Percentiles rank a stretch among this genome's conserved stretches.
Evolutionary conservation across 371 early-diverging fungal genomes (phyloP).

Genomic region (Mortierella sp.): DNA sequence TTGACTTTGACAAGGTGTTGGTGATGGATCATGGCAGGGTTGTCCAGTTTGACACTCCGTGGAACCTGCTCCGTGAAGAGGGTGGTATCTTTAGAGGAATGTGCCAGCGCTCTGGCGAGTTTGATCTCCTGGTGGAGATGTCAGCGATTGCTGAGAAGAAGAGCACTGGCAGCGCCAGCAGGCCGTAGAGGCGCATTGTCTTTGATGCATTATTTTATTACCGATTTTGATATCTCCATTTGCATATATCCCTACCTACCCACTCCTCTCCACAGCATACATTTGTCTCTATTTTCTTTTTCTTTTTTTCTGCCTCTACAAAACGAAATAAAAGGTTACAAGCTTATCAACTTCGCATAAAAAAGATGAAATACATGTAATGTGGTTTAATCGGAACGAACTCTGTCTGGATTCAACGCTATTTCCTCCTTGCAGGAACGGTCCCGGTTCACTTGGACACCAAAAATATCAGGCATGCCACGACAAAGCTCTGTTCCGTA

Average conservation of each 20-base stretch:
- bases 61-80: conserved; percentile 63
- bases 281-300: too few species aligned
- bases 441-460: conserved; percentile 35
- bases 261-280: too few species aligned
- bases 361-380: too few species aligned
- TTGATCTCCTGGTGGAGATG: conserved; percentile 56
- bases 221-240: too few species aligned
- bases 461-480: conserved; percentile 20
- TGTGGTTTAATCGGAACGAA: too few species aligned
- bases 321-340: too few species aligned
- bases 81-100: conserved; percentile 71
- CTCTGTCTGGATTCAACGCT: conserved; percentile 17
- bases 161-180: too few species aligned
- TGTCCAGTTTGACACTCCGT: conserved; percentile 81
- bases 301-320: too few species aligned
- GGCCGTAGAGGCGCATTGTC: too few species aligned
- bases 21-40: conserved; percentile 85
- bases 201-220: too few species aligned
- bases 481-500: conserved; percentile 16
- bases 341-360: too few species aligned
- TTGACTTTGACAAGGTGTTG: conserved; percentile 89
- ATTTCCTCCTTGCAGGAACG: conserved; percentile 34
- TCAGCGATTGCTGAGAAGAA: conserved; percentile 32
- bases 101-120: conserved; percentile 79
- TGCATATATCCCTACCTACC: conserved; percentile 7